Evolutionary conservation across 2,329 filamentous ascomycete species (phyloP).

Genomic region (Ophiosphaerella narmari): DNA sequence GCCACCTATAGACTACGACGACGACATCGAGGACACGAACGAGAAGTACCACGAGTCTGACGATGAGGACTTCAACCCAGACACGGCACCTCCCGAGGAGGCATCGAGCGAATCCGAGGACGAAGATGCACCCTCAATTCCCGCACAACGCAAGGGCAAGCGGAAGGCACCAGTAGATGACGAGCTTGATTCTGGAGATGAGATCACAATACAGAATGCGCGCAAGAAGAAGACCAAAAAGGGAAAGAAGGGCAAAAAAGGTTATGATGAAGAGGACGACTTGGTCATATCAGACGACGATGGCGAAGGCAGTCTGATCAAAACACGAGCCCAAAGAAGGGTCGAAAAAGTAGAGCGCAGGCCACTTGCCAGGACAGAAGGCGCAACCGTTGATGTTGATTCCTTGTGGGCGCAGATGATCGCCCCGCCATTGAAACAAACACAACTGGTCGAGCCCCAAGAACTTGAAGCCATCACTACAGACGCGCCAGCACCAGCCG

Average conservation of each 20-base stretch:
- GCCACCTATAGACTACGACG: constrained; percentile 34
- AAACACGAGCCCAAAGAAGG: constrained; percentile 72
- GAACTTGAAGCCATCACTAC: constrained; percentile 12
- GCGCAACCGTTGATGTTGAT: constrained; percentile 73
- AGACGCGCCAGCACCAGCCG: constrained; percentile 6
- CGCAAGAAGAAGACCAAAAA: constrained; percentile 57
- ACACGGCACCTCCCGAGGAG: constrained; percentile 56
- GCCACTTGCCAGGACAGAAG: constrained; percentile 57
- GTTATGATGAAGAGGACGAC: constrained; percentile 24
- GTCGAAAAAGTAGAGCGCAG: constrained; percentile 66
- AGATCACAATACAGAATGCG: constrained; percentile 67
- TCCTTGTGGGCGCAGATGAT: constrained; percentile 72
- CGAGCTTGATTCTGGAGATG: constrained; percentile 66
- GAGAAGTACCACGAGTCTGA: constrained; percentile 66
- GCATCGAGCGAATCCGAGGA: constrained; percentile 57
- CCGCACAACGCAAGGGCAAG: constrained; percentile 32
- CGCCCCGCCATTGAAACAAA: constrained; percentile 48
- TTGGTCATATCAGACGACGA: constrained; percentile 44
- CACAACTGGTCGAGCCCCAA: constrained; percentile 21
- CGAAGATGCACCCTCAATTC: constrained; percentile 31
- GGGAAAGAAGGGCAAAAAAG: constrained; percentile 29
- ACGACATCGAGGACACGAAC: constrained; percentile 36
- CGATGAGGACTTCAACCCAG: constrained; percentile 75
- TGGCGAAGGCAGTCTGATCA: constrained; percentile 66
- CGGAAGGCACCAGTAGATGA: constrained; percentile 38